phyloP scores from a whole-genome alignment of 257 asterid genomes.

The Parsonsia alboflavescens region DNA sequence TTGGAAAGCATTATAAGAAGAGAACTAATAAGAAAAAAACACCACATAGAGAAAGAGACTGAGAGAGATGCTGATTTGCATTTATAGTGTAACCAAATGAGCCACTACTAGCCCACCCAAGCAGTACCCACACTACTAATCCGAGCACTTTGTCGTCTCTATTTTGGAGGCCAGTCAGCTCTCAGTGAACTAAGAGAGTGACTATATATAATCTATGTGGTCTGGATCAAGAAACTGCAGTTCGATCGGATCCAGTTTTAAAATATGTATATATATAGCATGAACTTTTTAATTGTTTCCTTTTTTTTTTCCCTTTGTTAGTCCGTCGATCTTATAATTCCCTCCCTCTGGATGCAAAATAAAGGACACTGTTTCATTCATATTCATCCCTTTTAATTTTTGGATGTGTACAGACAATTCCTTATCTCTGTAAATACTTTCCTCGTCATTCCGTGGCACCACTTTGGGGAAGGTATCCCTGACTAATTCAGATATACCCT shows the following conservation, averaged over 20 bases:
- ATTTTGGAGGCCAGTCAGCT: conserved; percentile 3
- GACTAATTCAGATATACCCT: not conserved
- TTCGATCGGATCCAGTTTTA: not conserved
- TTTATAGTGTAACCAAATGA: not conserved
- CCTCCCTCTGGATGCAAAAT: not conserved
- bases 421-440: no score
- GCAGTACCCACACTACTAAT: no score
- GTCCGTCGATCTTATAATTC: not conserved
- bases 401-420: no score
- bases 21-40: not conserved
- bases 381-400: not conserved
- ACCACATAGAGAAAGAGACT: not conserved
- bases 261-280: no score
- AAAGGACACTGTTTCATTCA: not conserved
- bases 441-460: not conserved
- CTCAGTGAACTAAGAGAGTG: not conserved
- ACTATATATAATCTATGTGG: not conserved
- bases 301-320: no score
- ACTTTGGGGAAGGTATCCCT: not conserved
- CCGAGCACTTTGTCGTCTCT: not conserved
- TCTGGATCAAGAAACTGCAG: not conserved
- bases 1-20: conserved; percentile 32
- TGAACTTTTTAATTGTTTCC: not conserved
- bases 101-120: not conserved
- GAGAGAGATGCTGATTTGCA: not conserved